phyloP scores from a whole-genome alignment of 208 protist species.

The Balamuthia mandrillaris region DNA sequence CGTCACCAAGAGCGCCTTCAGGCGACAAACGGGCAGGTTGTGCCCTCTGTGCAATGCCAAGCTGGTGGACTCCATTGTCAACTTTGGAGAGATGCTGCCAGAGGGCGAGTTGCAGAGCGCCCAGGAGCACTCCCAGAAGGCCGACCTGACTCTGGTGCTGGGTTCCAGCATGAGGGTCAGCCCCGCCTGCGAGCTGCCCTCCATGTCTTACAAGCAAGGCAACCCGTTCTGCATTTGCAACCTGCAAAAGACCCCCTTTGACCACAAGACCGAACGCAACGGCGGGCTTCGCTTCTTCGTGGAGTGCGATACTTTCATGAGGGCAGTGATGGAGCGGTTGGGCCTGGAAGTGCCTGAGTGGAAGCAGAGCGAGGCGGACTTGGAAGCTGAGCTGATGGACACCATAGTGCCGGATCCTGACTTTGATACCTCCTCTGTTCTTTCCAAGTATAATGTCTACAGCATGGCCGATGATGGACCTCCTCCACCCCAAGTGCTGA shows the following conservation, averaged over 20 bases:
- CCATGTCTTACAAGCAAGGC: not conserved
- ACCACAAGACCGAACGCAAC: not conserved
- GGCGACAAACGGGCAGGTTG: not conserved
- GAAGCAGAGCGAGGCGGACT: not conserved
- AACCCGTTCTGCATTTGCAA: slow-evolving; percentile 25
- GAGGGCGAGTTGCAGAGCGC: not conserved
- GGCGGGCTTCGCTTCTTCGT: slow-evolving; percentile 4
- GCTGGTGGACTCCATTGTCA: slow-evolving; percentile 40
- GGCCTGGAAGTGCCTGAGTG: not conserved
- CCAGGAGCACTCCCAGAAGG: not conserved
- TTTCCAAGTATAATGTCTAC: too few relatives aligned
- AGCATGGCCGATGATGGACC: too few relatives aligned
- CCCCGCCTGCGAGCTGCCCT: not conserved
- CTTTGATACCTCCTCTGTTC: too few relatives aligned
- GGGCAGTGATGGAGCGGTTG: not conserved
- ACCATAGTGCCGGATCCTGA: too few relatives aligned
- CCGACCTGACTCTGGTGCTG: not conserved
- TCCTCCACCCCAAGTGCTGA: too few relatives aligned
- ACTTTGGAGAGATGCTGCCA: slow-evolving; percentile 45
- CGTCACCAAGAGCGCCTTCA: not conserved
- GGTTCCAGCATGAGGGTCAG: slow-evolving; percentile 6
- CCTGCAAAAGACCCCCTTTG: slow-evolving; percentile 39
- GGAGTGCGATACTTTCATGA: slow-evolving; percentile 1
- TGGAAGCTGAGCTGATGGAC: too few relatives aligned
- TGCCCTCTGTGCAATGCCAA: not conserved